Evolutionary conservation across 1,284 basidiomycete genomes (phyloP).

Genomic region (Ustilago sp.): DNA sequence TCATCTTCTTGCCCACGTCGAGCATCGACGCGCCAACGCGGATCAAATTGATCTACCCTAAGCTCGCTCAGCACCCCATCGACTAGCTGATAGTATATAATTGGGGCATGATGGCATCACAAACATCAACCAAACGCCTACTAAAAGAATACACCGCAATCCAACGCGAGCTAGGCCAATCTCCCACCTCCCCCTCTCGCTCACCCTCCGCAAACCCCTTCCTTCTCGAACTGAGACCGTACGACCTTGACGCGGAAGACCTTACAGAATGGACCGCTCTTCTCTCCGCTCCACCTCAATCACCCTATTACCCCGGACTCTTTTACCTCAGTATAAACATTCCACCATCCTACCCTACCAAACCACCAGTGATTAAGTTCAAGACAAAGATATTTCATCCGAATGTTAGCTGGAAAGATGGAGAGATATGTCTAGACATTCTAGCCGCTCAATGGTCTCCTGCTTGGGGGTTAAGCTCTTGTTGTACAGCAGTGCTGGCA

Average conservation of each 20-base stretch:
- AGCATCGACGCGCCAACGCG: too few species aligned
- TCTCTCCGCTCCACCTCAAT: conserved; percentile 44
- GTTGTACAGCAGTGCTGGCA: conserved; percentile 65
- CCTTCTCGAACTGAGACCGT: conserved; percentile 58
- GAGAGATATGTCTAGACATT: conserved; percentile 69
- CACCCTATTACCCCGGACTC: conserved; percentile 45
- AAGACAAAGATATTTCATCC: conserved; percentile 65
- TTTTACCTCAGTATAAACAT: conserved; percentile 59
- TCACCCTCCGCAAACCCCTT: conserved; percentile 40
- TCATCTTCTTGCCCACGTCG: too few species aligned
- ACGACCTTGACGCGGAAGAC: conserved; percentile 57
- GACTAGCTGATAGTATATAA: too few species aligned
- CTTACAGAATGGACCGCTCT: conserved; percentile 63
- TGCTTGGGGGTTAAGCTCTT: conserved; percentile 66
- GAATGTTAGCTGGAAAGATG: conserved; percentile 64
- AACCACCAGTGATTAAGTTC: conserved; percentile 65
- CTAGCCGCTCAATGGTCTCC: conserved; percentile 68
- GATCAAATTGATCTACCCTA: too few species aligned
- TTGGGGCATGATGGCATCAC: conserved; percentile 25
- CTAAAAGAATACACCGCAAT: conserved; percentile 56
- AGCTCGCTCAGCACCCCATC: too few species aligned
- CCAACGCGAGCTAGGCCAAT: conserved; percentile 33
- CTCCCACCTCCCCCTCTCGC: conserved; percentile 8
- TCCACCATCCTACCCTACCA: conserved; percentile 61
- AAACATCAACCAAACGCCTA: conserved; percentile 42